These are phyloP conservation scores for Cryptosporidium sp. DNA, from an alignment of 169 alveolate genomes.

Conservation along the genomic window DNA sequence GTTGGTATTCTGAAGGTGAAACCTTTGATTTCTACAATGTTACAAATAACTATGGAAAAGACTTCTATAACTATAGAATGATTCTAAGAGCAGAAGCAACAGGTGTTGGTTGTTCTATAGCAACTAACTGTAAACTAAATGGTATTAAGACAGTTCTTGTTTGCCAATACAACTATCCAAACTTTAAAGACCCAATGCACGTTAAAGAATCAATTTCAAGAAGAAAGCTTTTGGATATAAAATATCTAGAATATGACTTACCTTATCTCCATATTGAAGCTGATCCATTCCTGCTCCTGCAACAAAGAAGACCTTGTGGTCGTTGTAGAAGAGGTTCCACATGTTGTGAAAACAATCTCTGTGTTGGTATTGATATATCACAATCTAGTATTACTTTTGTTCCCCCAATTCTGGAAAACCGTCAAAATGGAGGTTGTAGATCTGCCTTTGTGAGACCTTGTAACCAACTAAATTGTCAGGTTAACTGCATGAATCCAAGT, in stretches of 20 bases:
- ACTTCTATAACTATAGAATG: conserved; percentile 56
- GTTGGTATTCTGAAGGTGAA: conserved; percentile 60
- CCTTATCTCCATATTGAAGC: conserved; percentile 67
- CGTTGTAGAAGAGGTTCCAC: conserved; percentile 76
- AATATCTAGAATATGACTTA: conserved; percentile 40
- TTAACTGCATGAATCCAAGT: conserved; percentile 61
- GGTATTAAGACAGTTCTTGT: conserved; percentile 36
- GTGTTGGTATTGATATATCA: conserved; percentile 72
- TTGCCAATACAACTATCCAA: conserved; percentile 74
- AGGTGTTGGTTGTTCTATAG: conserved; percentile 80
- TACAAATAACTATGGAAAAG: conserved; percentile 48
- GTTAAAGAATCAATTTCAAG: conserved; percentile 48
- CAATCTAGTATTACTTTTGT: conserved; percentile 75
- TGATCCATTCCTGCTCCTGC: conserved; percentile 67
- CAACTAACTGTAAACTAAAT: conserved; percentile 77
- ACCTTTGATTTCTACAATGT: conserved; percentile 35
- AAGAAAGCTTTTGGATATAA: conserved; percentile 36
- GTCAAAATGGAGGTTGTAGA: conserved; percentile 66
- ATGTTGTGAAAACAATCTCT: conserved; percentile 73
- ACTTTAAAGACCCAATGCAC: conserved; percentile 59
- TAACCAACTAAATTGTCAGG: conserved; percentile 55
- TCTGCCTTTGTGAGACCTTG: conserved; percentile 74
- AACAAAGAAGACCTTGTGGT: conserved; percentile 76
- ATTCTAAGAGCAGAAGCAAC: conserved; percentile 81
- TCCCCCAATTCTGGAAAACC: conserved; percentile 62